Percentiles rank a stretch among this genome's conserved stretches.
Conservation (phyloP, 345 rosid genomes). For the Ricinus communis region DNA sequence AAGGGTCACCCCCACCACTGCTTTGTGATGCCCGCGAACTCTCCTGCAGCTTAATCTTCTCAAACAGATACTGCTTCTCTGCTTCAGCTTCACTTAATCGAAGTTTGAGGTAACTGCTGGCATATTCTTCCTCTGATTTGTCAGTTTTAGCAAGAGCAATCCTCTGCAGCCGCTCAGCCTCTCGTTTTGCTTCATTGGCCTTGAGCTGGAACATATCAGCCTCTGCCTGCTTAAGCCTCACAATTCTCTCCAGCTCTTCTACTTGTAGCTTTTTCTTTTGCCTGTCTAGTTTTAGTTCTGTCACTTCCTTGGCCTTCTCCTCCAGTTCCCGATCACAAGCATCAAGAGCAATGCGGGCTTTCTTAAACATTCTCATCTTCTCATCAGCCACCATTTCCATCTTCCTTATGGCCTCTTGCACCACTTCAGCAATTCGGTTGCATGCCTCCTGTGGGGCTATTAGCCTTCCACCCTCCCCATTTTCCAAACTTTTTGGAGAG, state of each 20-base stretch:
- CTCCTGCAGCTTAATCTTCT: conserved; percentile 90
- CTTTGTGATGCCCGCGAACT: conserved; percentile 58
- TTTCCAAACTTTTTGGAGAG: conserved; percentile 81
- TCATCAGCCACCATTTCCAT: conserved; percentile 99
- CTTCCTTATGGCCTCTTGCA: conserved; percentile 87
- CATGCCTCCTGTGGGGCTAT: conserved; percentile 97
- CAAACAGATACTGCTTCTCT: conserved; percentile 88
- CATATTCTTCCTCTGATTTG: conserved; percentile 93
- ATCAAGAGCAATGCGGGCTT: conserved; percentile 72
- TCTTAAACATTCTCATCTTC: conserved; percentile 90
- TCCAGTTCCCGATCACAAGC: conserved; percentile 85
- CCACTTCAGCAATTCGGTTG: conserved; percentile 91
- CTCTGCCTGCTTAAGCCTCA: conserved; percentile 92
- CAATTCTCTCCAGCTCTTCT: conserved; percentile 89
- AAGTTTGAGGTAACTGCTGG: conserved; percentile 76
- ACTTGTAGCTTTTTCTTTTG: conserved; percentile 79
- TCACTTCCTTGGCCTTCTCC: conserved; percentile 85
- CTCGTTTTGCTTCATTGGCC: conserved; percentile 90
- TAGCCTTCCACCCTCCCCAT: conserved; percentile 70
- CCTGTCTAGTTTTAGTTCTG: conserved; percentile 72
- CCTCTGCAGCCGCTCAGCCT: conserved; percentile 86
- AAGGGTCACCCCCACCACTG: conserved; percentile 61
- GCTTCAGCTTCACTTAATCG: conserved; percentile 97
- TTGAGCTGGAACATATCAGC: conserved; percentile 98
- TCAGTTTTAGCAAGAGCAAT: conserved; percentile 86